These are phyloP conservation scores for Fonsecaea nubica DNA, from an alignment of 2,329 filamentous ascomycete species.

Conservation along the genomic window DNA sequence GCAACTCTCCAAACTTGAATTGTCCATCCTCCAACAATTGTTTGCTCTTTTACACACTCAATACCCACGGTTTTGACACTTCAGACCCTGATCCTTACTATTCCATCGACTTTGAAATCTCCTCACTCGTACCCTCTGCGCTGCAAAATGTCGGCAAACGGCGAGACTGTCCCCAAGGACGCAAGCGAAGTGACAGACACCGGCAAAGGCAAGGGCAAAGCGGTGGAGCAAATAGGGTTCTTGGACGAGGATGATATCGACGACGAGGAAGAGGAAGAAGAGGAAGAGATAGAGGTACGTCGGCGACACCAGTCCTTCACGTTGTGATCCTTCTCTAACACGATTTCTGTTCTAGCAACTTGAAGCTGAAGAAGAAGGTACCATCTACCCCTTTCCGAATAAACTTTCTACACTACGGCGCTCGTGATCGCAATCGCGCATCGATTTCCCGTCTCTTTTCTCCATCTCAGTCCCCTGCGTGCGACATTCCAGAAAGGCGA, in stretches of 20 bases:
- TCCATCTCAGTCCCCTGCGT: too few species aligned
- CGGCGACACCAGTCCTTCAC: not conserved
- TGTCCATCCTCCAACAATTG: not conserved
- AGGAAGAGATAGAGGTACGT: slow-evolving; percentile 51
- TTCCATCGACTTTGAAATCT: not conserved
- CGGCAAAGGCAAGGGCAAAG: slow-evolving; percentile 88
- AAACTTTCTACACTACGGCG: not conserved
- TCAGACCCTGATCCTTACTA: slow-evolving; percentile 69
- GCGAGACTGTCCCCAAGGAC: slow-evolving; percentile 34
- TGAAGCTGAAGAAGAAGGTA: slow-evolving; percentile 36
- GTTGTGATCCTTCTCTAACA: slow-evolving; percentile 14
- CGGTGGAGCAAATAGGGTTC: slow-evolving; percentile 60
- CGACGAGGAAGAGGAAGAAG: slow-evolving; percentile 72
- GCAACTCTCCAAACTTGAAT: not conserved
- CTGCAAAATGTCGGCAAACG: slow-evolving; percentile 39
- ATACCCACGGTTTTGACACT: slow-evolving; percentile 48
- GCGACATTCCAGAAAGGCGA: not conserved
- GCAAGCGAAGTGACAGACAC: slow-evolving; percentile 44
- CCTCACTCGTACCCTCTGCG: not conserved
- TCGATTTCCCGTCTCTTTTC: slow-evolving; percentile 1
- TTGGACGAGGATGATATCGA: slow-evolving; percentile 75
- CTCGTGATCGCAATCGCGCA: not conserved
- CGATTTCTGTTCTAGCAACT: slow-evolving; percentile 23
- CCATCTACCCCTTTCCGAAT: not conserved
- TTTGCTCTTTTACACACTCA: not conserved